Percentiles rank a stretch among this genome's conserved stretches.
phyloP scores from a whole-genome alignment of 176 grass and related monocot species.

The Musa beccarii region DNA sequence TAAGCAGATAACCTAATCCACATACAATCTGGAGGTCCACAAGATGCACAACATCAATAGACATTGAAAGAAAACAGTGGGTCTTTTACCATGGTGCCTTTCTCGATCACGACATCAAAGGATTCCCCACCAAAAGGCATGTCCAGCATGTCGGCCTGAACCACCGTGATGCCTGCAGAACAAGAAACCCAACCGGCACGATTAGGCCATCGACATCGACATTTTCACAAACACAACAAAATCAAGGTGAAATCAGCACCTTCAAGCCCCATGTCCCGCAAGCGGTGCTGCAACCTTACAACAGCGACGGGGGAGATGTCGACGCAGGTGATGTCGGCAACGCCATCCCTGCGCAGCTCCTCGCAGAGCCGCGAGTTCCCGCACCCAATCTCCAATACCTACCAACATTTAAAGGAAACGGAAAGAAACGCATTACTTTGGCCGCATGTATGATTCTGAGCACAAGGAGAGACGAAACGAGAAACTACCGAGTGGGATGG shows the following conservation, averaged over 20 bases:
- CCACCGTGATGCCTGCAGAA: neutral
- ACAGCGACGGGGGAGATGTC: slow-evolving; percentile 70
- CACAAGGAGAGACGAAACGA: neutral
- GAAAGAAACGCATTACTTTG: neutral
- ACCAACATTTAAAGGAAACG: neutral
- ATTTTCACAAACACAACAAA: neutral
- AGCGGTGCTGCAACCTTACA: slow-evolving; percentile 55
- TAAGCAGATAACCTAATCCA: too few species aligned
- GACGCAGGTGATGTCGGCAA: slow-evolving; percentile 66
- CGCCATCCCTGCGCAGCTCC: slow-evolving; percentile 42
- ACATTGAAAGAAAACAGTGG: neutral
- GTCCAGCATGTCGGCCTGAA: slow-evolving; percentile 74
- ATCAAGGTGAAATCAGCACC: slow-evolving; percentile 24
- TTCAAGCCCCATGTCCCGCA: slow-evolving; percentile 36
- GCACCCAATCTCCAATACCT: slow-evolving; percentile 82
- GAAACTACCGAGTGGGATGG: slow-evolving; percentile 48
- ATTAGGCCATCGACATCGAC: neutral
- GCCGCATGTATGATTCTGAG: too few species aligned
- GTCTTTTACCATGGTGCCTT: slow-evolving; percentile 64
- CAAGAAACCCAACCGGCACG: neutral
- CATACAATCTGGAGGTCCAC: too few species aligned
- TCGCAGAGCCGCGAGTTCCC: slow-evolving; percentile 61
- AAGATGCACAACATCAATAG: neutral
- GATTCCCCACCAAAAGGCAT: slow-evolving; percentile 49
- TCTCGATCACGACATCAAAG: slow-evolving; percentile 74